Evolutionary conservation across 805 yeast species (phyloP).

Genomic region (Lachancea sp.): DNA sequence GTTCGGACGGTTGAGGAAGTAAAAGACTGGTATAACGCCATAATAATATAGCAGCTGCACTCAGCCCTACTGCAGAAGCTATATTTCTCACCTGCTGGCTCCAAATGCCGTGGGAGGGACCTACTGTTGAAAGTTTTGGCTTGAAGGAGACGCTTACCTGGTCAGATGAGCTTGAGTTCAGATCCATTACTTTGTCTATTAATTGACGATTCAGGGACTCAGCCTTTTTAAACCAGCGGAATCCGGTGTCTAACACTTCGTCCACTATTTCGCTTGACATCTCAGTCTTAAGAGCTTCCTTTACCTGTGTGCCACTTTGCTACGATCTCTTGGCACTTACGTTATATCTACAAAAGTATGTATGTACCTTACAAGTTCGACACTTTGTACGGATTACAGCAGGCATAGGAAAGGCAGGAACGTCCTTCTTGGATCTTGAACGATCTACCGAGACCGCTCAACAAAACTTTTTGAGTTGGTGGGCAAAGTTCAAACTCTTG

Average conservation of each 20-base stretch:
- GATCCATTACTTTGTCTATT: slow-evolving; percentile 5
- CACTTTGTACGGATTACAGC: too few relatives aligned
- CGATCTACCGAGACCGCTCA: too few relatives aligned
- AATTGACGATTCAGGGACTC: not conserved
- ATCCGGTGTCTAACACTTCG: slow-evolving; percentile 20
- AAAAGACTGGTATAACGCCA: not conserved
- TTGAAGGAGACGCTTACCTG: not conserved
- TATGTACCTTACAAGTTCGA: too few relatives aligned
- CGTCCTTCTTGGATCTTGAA: too few relatives aligned
- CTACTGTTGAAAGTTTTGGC: not conserved
- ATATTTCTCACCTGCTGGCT: not conserved
- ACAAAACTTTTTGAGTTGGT: too few relatives aligned
- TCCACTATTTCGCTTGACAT: slow-evolving; percentile 17
- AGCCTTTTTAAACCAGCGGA: slow-evolving; percentile 8
- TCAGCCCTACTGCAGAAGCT: not conserved
- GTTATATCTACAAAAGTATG: too few relatives aligned
- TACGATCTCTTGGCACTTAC: too few relatives aligned
- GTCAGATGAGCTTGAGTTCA: not conserved
- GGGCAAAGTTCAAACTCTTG: too few relatives aligned
- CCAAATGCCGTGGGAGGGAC: not conserved
- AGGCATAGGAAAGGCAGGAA: too few relatives aligned
- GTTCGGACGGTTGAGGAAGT: slow-evolving; percentile 8
- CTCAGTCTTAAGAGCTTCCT: not conserved
- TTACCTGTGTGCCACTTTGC: not conserved
- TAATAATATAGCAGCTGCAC: slow-evolving; percentile 3